Evolutionary conservation across 2,329 filamentous ascomycete species (phyloP).

Genomic region (Phialemonium atrogriseum): DNA sequence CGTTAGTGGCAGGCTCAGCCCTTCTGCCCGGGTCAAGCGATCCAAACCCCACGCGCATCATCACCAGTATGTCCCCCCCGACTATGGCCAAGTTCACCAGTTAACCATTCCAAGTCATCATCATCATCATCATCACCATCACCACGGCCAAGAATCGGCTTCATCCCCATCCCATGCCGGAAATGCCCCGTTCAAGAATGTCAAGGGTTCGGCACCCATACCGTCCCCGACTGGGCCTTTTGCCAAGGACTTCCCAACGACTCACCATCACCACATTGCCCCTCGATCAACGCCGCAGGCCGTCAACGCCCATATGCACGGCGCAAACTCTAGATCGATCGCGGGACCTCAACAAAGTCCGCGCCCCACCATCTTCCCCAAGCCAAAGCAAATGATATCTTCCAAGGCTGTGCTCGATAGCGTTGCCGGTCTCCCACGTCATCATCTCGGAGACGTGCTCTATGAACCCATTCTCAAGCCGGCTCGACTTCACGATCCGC

Average conservation of each 20-base stretch:
- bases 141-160: constrained; percentile 40
- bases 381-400: constrained; percentile 57
- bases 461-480: constrained; percentile 63
- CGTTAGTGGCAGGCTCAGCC: constrained; percentile 52
- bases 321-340: constrained; percentile 14
- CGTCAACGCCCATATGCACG: constrained; percentile 12
- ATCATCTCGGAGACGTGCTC: constrained; percentile 76
- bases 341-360: constrained; percentile 24
- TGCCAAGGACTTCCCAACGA: constrained; percentile 27
- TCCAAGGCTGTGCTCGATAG: constrained; percentile 65
- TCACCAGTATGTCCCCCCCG: constrained; percentile 49
- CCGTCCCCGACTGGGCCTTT: constrained; percentile 33
- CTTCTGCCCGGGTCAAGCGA: constrained; percentile 52
- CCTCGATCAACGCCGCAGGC: constrained; percentile 24
- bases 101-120: too few relatives aligned
- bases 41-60: constrained; percentile 59
- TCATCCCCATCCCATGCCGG: constrained; percentile 32
- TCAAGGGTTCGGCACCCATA: constrained; percentile 36
- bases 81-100: too few relatives aligned
- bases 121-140: constrained; percentile 53
- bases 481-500: constrained; percentile 38
- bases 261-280: constrained; percentile 41
- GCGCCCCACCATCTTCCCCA: constrained; percentile 41
- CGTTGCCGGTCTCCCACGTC: constrained; percentile 61
- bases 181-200: constrained; percentile 37